These are phyloP conservation scores for Trifolium dubium DNA, from an alignment of 306 rosid genomes.

Conservation along the genomic window DNA sequence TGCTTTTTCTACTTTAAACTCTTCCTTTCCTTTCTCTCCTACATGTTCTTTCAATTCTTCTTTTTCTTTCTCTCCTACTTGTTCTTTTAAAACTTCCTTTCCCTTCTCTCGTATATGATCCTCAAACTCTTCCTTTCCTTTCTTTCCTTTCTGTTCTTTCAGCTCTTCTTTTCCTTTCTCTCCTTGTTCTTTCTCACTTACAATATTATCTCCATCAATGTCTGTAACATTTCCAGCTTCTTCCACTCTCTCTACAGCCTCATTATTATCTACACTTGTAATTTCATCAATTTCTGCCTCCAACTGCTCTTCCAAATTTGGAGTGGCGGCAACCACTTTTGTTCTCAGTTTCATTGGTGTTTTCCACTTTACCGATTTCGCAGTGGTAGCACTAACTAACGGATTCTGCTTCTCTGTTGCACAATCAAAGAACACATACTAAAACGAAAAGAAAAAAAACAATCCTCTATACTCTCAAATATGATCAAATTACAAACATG, in stretches of 20 bases:
- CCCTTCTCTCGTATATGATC: constrained; percentile 39
- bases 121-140: constrained; percentile 35
- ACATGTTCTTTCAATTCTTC: constrained; percentile 11
- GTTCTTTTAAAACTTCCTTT: constrained; percentile 20
- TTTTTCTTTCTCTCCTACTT: constrained; percentile 2
- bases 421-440: constrained; percentile 7
- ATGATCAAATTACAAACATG: constrained; percentile 7
- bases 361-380: constrained; percentile 43
- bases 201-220: constrained; percentile 35
- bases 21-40: constrained; percentile 37
- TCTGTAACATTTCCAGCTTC: constrained; percentile 49
- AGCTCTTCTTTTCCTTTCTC: constrained; percentile 8
- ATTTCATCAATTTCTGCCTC: constrained; percentile 48
- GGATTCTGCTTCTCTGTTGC: constrained; percentile 45
- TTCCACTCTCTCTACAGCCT: constrained; percentile 37
- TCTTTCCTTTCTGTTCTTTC: constrained; percentile 35
- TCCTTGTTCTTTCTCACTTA: constrained; percentile 7
- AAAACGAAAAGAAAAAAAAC: not conserved
- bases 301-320: constrained; percentile 40
- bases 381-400: constrained; percentile 40
- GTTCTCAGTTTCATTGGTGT: constrained; percentile 42
- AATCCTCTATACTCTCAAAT: not conserved
- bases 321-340: constrained; percentile 35
- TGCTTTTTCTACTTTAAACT: constrained; percentile 32
- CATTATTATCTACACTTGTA: constrained; percentile 19